phyloP scores from a whole-genome alignment of 2,329 filamentous ascomycete genomes.

The Uncinocarpus reesii region DNA sequence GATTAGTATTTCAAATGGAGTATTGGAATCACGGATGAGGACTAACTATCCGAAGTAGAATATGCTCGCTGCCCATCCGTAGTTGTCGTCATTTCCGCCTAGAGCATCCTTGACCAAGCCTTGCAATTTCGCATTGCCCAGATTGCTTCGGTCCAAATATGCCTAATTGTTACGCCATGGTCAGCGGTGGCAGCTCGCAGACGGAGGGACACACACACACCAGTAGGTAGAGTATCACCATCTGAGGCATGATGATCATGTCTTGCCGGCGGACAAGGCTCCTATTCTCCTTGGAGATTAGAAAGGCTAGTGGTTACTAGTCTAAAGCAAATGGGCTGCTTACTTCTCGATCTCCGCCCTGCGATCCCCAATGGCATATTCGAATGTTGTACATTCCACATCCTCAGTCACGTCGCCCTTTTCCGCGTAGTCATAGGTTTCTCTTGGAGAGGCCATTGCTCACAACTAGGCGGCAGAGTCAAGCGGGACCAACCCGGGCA shows the following conservation, averaged over 20 bases:
- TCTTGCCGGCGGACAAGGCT: conserved; percentile 17
- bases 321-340: neutral
- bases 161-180: conserved; percentile 6
- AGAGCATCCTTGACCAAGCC: conserved; percentile 14
- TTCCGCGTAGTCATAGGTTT: neutral
- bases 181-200: neutral
- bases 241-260: conserved; percentile 17
- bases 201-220: conserved; percentile 3
- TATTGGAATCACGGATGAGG: neutral
- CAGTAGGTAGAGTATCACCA: conserved; percentile 14
- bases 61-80: conserved; percentile 16
- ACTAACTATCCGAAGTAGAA: conserved; percentile 18
- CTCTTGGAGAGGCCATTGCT: neutral
- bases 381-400: neutral
- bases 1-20: conserved; percentile 1
- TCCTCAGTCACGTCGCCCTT: neutral
- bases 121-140: conserved; percentile 17
- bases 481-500: neutral
- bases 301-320: neutral
- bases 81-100: conserved; percentile 12
- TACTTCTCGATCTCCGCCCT: conserved; percentile 14
- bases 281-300: conserved; percentile 3
- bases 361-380: neutral
- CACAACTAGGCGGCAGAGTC: neutral
- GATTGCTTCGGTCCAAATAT: conserved; percentile 16